Evolutionary conservation across 768 basidiomycete species (phyloP).

Genomic region (Leucosporidium creatinivorum): DNA sequence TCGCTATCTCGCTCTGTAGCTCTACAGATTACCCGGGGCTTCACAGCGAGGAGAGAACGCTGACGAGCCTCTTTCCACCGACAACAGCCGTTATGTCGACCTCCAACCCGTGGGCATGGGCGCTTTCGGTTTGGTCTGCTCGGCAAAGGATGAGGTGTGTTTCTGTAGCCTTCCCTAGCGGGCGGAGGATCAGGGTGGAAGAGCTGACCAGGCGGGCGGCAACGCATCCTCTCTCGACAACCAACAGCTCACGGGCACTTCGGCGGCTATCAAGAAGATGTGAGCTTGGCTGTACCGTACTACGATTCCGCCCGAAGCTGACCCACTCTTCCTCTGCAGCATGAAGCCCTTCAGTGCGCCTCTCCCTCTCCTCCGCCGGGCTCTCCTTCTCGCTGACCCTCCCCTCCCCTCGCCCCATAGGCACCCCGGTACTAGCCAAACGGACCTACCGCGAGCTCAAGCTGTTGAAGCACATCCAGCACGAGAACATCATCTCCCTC

Average conservation of each 20-base stretch:
- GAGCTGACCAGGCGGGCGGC: constrained; percentile 48
- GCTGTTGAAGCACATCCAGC: constrained; percentile 94
- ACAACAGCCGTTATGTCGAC: constrained; percentile 96
- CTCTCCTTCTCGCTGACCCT: not conserved
- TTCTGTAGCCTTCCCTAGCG: not conserved
- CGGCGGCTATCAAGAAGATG: constrained; percentile 92
- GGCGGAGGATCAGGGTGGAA: no score
- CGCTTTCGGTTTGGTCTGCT: constrained; percentile 89
- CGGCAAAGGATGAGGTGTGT: constrained; percentile 33
- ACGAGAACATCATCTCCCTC: constrained; percentile 98
- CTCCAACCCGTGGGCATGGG: constrained; percentile 99
- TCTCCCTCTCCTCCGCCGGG: no score
- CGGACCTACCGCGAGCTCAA: constrained; percentile 97
- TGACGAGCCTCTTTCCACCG: constrained; percentile 58
- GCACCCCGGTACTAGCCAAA: constrained; percentile 93
- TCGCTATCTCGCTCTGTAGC: no score
- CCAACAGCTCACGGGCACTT: constrained; percentile 82
- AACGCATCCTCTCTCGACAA: constrained; percentile 65
- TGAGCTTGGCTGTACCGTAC: constrained; percentile 1
- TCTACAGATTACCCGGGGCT: not conserved
- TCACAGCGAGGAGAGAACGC: constrained; percentile 60
- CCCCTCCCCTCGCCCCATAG: constrained; percentile 11
- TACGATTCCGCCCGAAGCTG: no score
- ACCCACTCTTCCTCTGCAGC: constrained; percentile 48
- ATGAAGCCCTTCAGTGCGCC: constrained; percentile 89